Evolutionary conservation across 768 basidiomycete species (phyloP), one percentile per base, ranked within the genome.

Genomic region (Sistotremastrum suecicum): DNA sequence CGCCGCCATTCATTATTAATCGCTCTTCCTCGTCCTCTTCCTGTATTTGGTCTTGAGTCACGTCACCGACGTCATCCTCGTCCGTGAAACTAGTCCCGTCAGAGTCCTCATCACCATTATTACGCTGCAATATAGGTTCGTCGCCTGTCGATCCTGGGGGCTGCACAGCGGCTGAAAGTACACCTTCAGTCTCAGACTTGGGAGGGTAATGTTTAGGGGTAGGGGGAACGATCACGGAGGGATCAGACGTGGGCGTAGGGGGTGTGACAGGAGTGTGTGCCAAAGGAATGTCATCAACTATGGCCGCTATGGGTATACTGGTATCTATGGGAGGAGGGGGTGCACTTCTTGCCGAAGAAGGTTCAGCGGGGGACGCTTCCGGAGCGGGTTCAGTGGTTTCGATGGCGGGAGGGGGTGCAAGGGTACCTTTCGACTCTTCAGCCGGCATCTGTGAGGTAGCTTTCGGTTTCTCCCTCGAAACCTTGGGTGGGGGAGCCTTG

Each of bases 161-260:
- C 56, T 91, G 86, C 28, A 94, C 91, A 39, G 87, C 86, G 33
- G 88, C 83, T n/a, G 87, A 89, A 7, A 84, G 86, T 52, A 95
- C 68, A 9, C 85, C 89, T 50, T 80, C 88, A 5, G 89, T 88
- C 63, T 91, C 89, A 6, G 78, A 74, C 29, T 69, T 65, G 5
- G 86, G 75, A 4, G 75, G 56, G 4, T 74, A 54, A 49, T 70
- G 58, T 10, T 48, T 48, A 10, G 56, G 50, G 20, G 53, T 42
- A 5, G 56, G 54, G 3, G 54, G 50, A 39, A 54, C 44, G 31
- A 53, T 39, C 34, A 48, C 52, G 39, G 2, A 34, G 12, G 41
- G 41, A 30, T 44, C 39, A 10, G 58, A 66, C 10, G 68, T 69
- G 8, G 75, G 73, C 1, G 72, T 70, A 32, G 75, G 69, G 11